phyloP scores from a whole-genome alignment of 257 asterid genomes.

The Euphrasia confusa region DNA sequence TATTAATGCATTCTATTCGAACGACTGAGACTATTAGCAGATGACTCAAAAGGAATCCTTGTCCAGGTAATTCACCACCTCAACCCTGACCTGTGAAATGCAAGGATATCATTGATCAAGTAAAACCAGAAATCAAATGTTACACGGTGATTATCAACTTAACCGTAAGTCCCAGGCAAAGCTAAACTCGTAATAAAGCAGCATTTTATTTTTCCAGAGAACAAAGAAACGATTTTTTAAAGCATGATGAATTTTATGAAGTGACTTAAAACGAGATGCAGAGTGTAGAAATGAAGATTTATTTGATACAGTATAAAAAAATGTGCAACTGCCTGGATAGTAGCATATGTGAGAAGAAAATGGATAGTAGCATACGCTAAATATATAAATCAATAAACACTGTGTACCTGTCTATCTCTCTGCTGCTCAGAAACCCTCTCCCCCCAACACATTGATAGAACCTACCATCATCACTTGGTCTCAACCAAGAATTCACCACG shows the following conservation, averaged over 20 bases:
- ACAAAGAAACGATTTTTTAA: too few species aligned
- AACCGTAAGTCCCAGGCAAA: too few species aligned
- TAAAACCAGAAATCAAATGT: not conserved
- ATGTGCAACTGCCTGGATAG: too few species aligned
- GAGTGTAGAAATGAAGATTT: too few species aligned
- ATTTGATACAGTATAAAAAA: too few species aligned
- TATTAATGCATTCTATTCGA: constrained; percentile 26
- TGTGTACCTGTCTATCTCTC: constrained; percentile 57
- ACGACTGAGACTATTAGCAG: constrained; percentile 19
- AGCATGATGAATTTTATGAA: too few species aligned
- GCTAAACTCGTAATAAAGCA: too few species aligned
- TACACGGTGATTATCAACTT: not conserved
- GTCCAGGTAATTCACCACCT: constrained; percentile 48
- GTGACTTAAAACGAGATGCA: too few species aligned
- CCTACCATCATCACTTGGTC: constrained; percentile 49
- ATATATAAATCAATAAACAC: too few species aligned
- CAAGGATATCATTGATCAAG: constrained; percentile 7
- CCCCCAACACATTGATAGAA: constrained; percentile 51
- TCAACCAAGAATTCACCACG: constrained; percentile 43
- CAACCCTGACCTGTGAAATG: constrained; percentile 51
- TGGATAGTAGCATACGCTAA: too few species aligned
- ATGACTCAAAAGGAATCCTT: constrained; percentile 22
- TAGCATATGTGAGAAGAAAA: too few species aligned
- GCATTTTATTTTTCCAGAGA: not conserved
- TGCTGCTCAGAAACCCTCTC: constrained; percentile 48